Percentiles rank a stretch among this genome's conserved stretches.
phyloP scores from a whole-genome alignment of 148 eudicot species.

The Vaccinium darrowii region DNA sequence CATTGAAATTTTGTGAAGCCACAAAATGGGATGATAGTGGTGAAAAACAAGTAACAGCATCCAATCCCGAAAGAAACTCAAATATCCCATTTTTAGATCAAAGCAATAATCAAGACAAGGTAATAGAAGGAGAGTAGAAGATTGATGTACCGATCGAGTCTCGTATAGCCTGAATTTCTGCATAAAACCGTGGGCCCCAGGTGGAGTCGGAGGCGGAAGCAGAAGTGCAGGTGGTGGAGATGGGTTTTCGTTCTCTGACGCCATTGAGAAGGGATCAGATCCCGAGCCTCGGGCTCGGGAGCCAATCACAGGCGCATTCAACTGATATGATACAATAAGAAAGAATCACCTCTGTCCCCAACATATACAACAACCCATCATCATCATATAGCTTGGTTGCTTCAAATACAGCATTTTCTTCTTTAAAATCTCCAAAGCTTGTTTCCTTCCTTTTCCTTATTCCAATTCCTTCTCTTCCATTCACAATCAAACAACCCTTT shows the following conservation, averaged over 20 bases:
- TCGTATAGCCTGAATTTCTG: slow-evolving; percentile 84
- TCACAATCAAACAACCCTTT: slow-evolving; percentile 7
- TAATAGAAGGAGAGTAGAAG: neutral
- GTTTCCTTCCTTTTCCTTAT: neutral
- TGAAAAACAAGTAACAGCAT: no score
- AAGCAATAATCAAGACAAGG: neutral
- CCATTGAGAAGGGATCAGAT: slow-evolving; percentile 31
- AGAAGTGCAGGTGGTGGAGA: slow-evolving; percentile 11
- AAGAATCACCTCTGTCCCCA: slow-evolving; percentile 20
- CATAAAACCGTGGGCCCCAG: slow-evolving; percentile 40
- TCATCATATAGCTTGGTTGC: slow-evolving; percentile 36
- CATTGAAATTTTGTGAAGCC: neutral
- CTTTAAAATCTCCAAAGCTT: neutral
- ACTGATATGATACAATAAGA: neutral
- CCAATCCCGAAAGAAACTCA: neutral
- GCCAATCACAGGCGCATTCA: slow-evolving; percentile 56
- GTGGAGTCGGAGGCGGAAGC: slow-evolving; percentile 20
- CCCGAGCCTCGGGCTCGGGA: slow-evolving; percentile 93
- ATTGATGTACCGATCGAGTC: slow-evolving; percentile 64
- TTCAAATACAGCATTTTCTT: slow-evolving; percentile 56
- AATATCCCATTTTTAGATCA: slow-evolving; percentile 5
- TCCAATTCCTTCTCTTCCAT: slow-evolving; percentile 18
- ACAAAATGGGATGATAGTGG: neutral
- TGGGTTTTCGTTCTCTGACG: slow-evolving; percentile 30
- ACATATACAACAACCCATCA: slow-evolving; percentile 8